Evolutionary conservation across 345 rosid species (phyloP), one percentile per base, ranked within the genome.

Genomic region (Litchi chinensis): DNA sequence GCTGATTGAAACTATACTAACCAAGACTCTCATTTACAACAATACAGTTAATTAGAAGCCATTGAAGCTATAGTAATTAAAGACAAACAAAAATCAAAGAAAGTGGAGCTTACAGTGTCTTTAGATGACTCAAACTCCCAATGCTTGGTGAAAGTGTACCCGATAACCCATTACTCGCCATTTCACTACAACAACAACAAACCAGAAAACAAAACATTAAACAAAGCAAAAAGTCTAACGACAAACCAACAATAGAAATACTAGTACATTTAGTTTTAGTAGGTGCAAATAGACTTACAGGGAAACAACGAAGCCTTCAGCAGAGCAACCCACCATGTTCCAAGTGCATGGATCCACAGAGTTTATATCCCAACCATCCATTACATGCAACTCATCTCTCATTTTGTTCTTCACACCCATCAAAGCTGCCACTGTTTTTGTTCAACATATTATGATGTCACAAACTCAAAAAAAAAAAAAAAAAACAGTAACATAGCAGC

Each of bases 331-430:
- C 37, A 95, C 95, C 99, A 92, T 95, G 80, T 85, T 89, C 99
- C 99, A 95, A 79, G 99, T 93, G 83, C 99, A 95, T 39, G 99
- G 97, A 83, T 95, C 99, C 81, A 95, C 99, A 3, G 99, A 95
- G 88, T 93, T 92, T 69, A 93, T 89, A 86, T 95, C 98, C 98
- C 99, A 95, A 66, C 95, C 98, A 8, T 83, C 85, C 92, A 93
- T 83, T 44, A 89, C 99, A 56, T 73, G 67, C 60, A 59, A 74
- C 21, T 79, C 87, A 85, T 93, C 99, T 86, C 69, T 80, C 93
- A 95, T 88, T 79, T 90, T 92, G 66, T 74, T 89, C 92, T 92
- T 95, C 85, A 95, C 78, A 56, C 97, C 87, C 98, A 95, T 93
- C 79, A 95, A 88, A 19, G 97, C 97, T 65, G 99, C 93, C 80